Base-by-base conservation (phyloP, 1,139 yeast genomes). In the Fermentozyma sake region DNA sequence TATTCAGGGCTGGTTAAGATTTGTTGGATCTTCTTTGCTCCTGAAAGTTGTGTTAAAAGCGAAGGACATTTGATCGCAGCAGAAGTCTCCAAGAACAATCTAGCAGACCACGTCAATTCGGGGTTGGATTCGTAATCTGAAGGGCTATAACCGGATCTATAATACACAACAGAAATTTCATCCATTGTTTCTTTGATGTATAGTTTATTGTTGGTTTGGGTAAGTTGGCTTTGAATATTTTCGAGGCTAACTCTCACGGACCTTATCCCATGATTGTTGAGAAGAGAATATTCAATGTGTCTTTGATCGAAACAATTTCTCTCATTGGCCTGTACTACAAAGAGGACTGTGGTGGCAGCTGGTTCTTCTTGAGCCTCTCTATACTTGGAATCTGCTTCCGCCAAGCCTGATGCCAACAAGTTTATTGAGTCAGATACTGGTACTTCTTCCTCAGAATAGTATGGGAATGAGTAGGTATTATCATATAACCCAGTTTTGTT, bases 1-100 rank as follows among this genome's bases (percentile, higher is more conserved):
- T 66, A 55, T 4, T 54, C 51, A 16, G 67, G 61, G 23, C 72
- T 66, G 1, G 96, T 83, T 32, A 91, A 68, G 17, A 87, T 61
- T 52, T 93, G 98, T 58, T 91, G 98, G 25, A 91, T 70, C 52
- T 91, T 91, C 48, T 91, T 93, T 8, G 95, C 77, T 1, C 98
- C 98, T 16, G 95, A 76, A 33, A 91, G 65, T 55, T 93, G 98
- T 2, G 95, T 86, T 36, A 85, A 61, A 18, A 91, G 60, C 3
- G 94, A 79, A 3, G 98, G 98, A 38, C 96, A 89, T 52, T 91
- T 89, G 37, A 91, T 80, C 2, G 97, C 95, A 29, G 63, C 58
- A 6, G 91, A 71, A 14, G 74, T 68, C 51, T 91, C 98, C 33
- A 91, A 65, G 22, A 61, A 52, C 13, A 74, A 63, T 46, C 98